phyloP scores from a whole-genome alignment of 2,329 filamentous ascomycete genomes.

The Microdochium trichocladiopsis region DNA sequence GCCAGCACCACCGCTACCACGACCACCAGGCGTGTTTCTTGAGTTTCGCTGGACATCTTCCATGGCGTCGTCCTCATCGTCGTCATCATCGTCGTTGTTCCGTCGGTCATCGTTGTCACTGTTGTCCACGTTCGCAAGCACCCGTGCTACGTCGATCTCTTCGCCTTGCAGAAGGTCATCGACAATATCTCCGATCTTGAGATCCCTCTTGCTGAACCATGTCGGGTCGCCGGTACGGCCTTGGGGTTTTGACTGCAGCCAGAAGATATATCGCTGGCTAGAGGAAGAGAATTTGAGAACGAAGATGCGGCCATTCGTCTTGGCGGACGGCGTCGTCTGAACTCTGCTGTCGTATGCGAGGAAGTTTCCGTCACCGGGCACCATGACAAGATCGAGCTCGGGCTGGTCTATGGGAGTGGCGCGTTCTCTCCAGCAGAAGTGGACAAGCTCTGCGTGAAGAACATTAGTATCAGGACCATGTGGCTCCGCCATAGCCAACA shows the following conservation, averaged over 20 bases:
- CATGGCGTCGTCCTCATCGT: conserved; percentile 56
- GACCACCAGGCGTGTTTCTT: background rate
- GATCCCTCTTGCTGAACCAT: conserved; percentile 79
- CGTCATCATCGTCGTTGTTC: conserved; percentile 57
- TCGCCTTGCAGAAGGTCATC: conserved; percentile 81
- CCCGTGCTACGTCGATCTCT: conserved; percentile 70
- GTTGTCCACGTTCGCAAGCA: conserved; percentile 59
- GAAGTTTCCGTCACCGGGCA: conserved; percentile 84
- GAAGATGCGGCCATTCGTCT: conserved; percentile 85
- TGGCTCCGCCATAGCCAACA: background rate
- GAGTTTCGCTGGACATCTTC: conserved; percentile 41
- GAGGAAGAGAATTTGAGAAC: conserved; percentile 90
- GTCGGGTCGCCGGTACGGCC: conserved; percentile 58
- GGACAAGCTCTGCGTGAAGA: conserved; percentile 62
- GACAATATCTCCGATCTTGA: conserved; percentile 83
- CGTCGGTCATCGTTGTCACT: conserved; percentile 35
- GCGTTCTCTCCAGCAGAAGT: conserved; percentile 95
- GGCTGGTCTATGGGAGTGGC: conserved; percentile 62
- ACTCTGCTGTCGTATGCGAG: conserved; percentile 64
- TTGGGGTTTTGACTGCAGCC: conserved; percentile 89
- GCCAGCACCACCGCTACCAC: conserved; percentile 71
- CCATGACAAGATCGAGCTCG: conserved; percentile 87
- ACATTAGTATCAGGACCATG: conserved; percentile 1
- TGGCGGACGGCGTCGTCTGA: conserved; percentile 47
- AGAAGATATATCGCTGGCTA: conserved; percentile 87